Evolutionary conservation across 164 flowering plant genomes (phyloP).

Genomic region (grape (Vitis vinifera)): DNA sequence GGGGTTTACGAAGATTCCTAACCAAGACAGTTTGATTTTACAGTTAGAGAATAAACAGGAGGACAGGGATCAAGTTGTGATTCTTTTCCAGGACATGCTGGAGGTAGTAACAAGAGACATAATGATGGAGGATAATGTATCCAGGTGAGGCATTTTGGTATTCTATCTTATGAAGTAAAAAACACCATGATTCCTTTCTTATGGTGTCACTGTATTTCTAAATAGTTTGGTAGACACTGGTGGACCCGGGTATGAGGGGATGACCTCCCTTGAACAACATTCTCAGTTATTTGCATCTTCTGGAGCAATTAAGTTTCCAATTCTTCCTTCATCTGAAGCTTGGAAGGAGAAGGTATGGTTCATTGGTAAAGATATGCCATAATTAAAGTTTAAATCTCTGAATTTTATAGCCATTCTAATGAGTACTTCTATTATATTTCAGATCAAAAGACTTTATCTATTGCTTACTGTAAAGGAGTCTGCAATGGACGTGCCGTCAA

Average conservation of each 20-base stretch:
- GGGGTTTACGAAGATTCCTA: neutral
- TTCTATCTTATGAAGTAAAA: neutral
- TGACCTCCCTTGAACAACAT: constrained; percentile 57
- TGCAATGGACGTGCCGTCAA: constrained; percentile 98
- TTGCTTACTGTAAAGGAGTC: constrained; percentile 95
- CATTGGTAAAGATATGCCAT: neutral
- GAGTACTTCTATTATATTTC: constrained; percentile 9
- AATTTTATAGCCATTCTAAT: neutral
- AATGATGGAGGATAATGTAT: constrained; percentile 68
- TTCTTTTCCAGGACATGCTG: constrained; percentile 94
- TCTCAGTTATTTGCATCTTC: constrained; percentile 76
- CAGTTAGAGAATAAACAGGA: constrained; percentile 71
- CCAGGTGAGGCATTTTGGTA: constrained; percentile 41
- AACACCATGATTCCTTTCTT: constrained; percentile 1
- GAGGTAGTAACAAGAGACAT: constrained; percentile 90
- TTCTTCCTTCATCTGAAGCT: constrained; percentile 59
- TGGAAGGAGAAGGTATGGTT: constrained; percentile 85
- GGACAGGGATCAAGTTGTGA: constrained; percentile 69
- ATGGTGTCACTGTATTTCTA: neutral
- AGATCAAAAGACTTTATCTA: constrained; percentile 81
- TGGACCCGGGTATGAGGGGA: constrained; percentile 61
- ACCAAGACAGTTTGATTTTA: constrained; percentile 4
- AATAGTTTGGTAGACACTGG: constrained; percentile 78
- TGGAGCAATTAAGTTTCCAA: constrained; percentile 82
- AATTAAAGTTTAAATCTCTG: neutral